phyloP scores from a whole-genome alignment of 2,329 filamentous ascomycete species.

The Exutisphaerella laricina region DNA sequence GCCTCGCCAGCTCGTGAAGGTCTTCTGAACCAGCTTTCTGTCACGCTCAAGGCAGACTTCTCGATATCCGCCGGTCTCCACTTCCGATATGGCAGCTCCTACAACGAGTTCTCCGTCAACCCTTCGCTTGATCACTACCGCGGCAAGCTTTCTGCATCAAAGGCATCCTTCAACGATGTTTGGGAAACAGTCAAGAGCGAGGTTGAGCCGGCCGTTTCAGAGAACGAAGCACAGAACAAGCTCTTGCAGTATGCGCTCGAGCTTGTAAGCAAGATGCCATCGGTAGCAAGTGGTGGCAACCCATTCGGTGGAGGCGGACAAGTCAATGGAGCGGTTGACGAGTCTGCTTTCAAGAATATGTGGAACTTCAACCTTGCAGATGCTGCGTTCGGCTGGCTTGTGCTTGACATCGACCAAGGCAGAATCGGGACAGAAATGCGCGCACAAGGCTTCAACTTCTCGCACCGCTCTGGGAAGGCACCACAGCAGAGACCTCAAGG shows the following conservation, averaged over 20 bases:
- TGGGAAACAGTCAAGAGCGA: slow-evolving; percentile 98
- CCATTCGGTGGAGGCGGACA: slow-evolving; percentile 80
- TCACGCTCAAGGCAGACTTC: slow-evolving; percentile 96
- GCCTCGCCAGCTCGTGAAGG: slow-evolving; percentile 95
- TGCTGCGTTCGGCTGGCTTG: slow-evolving; percentile 92
- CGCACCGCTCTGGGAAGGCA: slow-evolving; percentile 79
- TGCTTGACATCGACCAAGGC: slow-evolving; percentile 90
- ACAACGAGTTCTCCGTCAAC: slow-evolving; percentile 99
- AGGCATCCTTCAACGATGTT: slow-evolving; percentile 97
- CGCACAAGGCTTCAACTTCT: slow-evolving; percentile 98
- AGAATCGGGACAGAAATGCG: slow-evolving; percentile 98
- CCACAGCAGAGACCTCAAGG: slow-evolving; percentile 37
- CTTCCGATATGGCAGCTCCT: slow-evolving; percentile 97
- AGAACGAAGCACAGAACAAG: slow-evolving; percentile 91
- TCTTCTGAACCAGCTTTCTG: slow-evolving; percentile 93
- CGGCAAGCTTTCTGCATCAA: slow-evolving; percentile 94
- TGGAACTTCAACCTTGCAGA: slow-evolving; percentile 99
- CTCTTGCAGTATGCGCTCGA: slow-evolving; percentile 85
- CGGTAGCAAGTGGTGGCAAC: slow-evolving; percentile 88
- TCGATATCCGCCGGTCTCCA: slow-evolving; percentile 95
- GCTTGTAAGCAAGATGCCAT: slow-evolving; percentile 97
- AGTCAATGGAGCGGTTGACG: slow-evolving; percentile 82
- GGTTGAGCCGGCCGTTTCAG: slow-evolving; percentile 87
- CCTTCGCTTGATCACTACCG: slow-evolving; percentile 97
- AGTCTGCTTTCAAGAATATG: slow-evolving; percentile 99